phyloP scores from a whole-genome alignment of 306 rosid species.

The Luffa acutangula region DNA sequence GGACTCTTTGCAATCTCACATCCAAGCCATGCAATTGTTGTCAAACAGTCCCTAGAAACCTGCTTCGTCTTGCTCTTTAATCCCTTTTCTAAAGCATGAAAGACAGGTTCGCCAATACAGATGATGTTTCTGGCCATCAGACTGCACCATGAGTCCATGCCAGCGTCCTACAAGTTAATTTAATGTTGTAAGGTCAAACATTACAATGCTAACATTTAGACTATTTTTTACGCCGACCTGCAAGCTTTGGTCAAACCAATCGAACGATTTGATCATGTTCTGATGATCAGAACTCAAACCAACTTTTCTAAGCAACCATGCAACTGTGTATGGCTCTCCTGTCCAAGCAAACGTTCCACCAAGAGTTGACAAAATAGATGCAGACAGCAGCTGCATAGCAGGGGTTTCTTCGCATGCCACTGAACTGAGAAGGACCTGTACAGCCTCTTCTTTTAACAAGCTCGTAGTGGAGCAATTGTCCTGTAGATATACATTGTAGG shows the following conservation, averaged over 20 bases:
- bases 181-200: slow-evolving; percentile 10
- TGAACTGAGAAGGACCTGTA: slow-evolving; percentile 39
- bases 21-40: slow-evolving; percentile 72
- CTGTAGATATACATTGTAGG: slow-evolving; percentile 23
- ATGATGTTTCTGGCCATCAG: slow-evolving; percentile 41
- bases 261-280: slow-evolving; percentile 50
- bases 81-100: slow-evolving; percentile 49
- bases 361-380: slow-evolving; percentile 64
- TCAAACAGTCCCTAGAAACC: slow-evolving; percentile 58
- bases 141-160: slow-evolving; percentile 65
- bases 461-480: slow-evolving; percentile 31
- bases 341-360: slow-evolving; percentile 68
- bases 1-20: slow-evolving; percentile 54
- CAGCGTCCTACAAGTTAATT: slow-evolving; percentile 44
- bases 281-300: slow-evolving; percentile 51
- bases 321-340: slow-evolving; percentile 68
- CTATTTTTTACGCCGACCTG: slow-evolving; percentile 30
- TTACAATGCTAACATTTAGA: not conserved
- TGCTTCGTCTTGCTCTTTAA: slow-evolving; percentile 40
- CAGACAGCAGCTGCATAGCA: slow-evolving; percentile 39
- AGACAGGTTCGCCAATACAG: slow-evolving; percentile 41
- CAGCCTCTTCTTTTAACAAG: slow-evolving; percentile 43
- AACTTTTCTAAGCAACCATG: slow-evolving; percentile 63
- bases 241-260: slow-evolving; percentile 52
- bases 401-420: slow-evolving; percentile 49